Base-by-base conservation (phyloP, 495 filamentous ascomycete species). In the Penicillium roqueforti region DNA sequence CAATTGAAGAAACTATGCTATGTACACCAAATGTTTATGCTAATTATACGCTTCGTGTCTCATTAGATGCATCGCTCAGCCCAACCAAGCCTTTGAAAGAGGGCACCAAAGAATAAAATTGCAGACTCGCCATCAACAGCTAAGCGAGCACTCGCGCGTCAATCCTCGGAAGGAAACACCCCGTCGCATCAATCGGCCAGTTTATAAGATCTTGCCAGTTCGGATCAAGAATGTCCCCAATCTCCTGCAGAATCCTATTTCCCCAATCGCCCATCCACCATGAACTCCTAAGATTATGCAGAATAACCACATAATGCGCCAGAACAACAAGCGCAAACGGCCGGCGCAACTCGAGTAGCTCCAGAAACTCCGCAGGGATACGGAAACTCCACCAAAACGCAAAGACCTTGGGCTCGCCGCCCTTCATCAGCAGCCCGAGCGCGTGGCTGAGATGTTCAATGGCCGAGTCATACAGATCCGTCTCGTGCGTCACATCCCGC, bases 181-280 rank as follows among this genome's bases (percentile, higher is more conserved):
- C 70, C 13, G 70, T 74, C 3, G 73, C 69, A 59, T 76, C 71
- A 5, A 71, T 58, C 8, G 68, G 71, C 73, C 73, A 76, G 38
- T 52, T 61, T 25, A 74, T 65, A 22, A 68, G 58, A 10, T 65
- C 60, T n/a, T 56, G 59, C 69, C 66, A 73, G 29, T 68, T 60
- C 1, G 58, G 47, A n/a, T 58, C 63, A n/a, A 76, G 48, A 25
- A 47, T 31, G 23, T 66, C 60, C 23, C 65, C 67, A 34, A 73
- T 67, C 29, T 68, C 57, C 28, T 52, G 56, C 18, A 76, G 59
- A n/a, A 76, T 51, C 18, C 62, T 55, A 1, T 34, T 44, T 0
- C 67, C 75, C 75, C 75, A 78, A 28, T 78, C 71, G 0, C 67
- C 69, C 72, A 80, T 75, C 71, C 73, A 82, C 79, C 79, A 82